Percentiles rank a stretch among this genome's conserved stretches.
Evolutionary conservation across 768 basidiomycete genomes (phyloP).

Genomic region (Russula brevipes): DNA sequence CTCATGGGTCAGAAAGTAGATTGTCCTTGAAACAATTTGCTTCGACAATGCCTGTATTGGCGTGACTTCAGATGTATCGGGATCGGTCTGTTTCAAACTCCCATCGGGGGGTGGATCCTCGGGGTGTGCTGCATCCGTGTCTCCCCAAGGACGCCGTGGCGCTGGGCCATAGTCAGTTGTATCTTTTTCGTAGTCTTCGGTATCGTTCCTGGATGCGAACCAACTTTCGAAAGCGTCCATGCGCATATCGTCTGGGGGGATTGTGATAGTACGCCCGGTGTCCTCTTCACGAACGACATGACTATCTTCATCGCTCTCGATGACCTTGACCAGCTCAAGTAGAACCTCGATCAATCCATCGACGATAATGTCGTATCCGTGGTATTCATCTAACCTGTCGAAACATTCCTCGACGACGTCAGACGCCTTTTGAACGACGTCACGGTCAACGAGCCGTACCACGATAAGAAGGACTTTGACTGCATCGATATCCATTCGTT

Average conservation of each 20-base stretch:
- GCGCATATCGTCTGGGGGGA: constrained; percentile 31
- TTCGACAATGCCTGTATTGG: constrained; percentile 71
- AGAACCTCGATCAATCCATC: constrained; percentile 86
- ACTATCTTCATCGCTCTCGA: constrained; percentile 51
- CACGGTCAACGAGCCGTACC: constrained; percentile 78
- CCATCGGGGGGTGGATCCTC: constrained; percentile 27
- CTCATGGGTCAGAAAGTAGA: constrained; percentile 87
- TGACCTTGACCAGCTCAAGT: constrained; percentile 74
- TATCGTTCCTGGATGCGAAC: constrained; percentile 48
- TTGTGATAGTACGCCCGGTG: not conserved
- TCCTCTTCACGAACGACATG: constrained; percentile 21
- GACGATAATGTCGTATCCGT: constrained; percentile 84
- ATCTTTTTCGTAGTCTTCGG: constrained; percentile 34
- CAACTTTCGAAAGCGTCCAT: constrained; percentile 59
- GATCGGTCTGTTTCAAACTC: constrained; percentile 32
- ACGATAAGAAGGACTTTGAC: constrained; percentile 83
- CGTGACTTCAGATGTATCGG: constrained; percentile 50
- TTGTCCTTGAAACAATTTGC: constrained; percentile 80
- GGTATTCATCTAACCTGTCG: constrained; percentile 91
- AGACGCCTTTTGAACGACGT: constrained; percentile 82
- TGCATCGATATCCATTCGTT: constrained; percentile 82
- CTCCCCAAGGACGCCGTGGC: constrained; percentile 55
- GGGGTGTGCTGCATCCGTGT: constrained; percentile 28
- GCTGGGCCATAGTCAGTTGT: constrained; percentile 52
- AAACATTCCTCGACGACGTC: constrained; percentile 98